Evolutionary conservation across 2,329 filamentous ascomycete genomes (phyloP), one percentile per base, ranked within the genome.

Genomic region (Zopfia rhizophila): DNA sequence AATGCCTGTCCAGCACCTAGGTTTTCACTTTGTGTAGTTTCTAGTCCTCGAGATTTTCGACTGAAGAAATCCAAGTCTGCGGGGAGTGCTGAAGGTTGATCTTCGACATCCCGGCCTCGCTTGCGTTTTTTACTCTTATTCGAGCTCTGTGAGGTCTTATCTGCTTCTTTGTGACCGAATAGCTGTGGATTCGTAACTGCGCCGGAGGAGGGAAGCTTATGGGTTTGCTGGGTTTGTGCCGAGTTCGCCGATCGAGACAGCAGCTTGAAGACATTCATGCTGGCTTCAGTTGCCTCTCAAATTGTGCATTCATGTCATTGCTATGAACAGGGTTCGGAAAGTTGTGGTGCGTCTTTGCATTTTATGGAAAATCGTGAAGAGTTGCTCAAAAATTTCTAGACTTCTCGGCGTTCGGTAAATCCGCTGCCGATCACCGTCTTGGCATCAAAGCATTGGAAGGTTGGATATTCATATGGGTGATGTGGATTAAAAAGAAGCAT

Each of bases 261-360:
- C 22, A 91, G 75, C 62, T 86, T 90, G 63, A 90, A 77, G 42
- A 90, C 85, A 72, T 91, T 87, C 87, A 89, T 89, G 44, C 36
- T 58, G 43, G 1, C 51, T 21, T 27, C 10, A 21, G n/a, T n/a
- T n/a, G n/a, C n/a, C n/a, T n/a, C n/a, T n/a, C n/a, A n/a, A n/a
- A n/a, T n/a, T n/a, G n/a, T n/a, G n/a, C n/a, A n/a, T n/a, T n/a
- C n/a, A n/a, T n/a, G n/a, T n/a, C n/a, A n/a, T n/a, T n/a, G n/a
- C n/a, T n/a, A n/a, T 27, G n/a, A n/a, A 27, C 24, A 27, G n/a
- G 24, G 8, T n/a, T 27, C 8, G n/a, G 24, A 8, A 27, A n/a
- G n/a, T 27, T n/a, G 8, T 8, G 24, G 24, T 27, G n/a, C n/a
- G n/a, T n/a, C n/a, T n/a, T n/a, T n/a, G n/a, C n/a, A n/a, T n/a